These are phyloP conservation scores for Phytophthora palmivora DNA, from an alignment of 352 stramenopile species.

Conservation along the genomic window DNA sequence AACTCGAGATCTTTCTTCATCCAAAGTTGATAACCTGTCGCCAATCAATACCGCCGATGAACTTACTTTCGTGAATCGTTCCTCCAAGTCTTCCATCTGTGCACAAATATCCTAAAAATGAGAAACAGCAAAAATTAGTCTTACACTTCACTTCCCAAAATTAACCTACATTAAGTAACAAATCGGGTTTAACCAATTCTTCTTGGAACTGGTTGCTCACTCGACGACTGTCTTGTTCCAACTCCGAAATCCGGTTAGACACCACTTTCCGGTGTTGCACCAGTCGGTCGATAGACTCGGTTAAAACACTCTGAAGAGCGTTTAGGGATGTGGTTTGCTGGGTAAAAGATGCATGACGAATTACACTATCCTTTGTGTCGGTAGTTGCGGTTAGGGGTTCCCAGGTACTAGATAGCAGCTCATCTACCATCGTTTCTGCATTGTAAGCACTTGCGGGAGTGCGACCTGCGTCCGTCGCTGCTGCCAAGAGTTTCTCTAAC, in stretches of 20 bases:
- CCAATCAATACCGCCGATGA: slow-evolving; percentile 83
- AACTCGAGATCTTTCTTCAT: slow-evolving; percentile 69
- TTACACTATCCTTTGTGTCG: slow-evolving; percentile 11
- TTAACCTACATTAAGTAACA: slow-evolving; percentile 54
- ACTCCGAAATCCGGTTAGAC: slow-evolving; percentile 54
- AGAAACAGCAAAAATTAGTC: slow-evolving; percentile 7
- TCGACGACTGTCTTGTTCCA: slow-evolving; percentile 74
- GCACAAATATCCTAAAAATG: slow-evolving; percentile 64
- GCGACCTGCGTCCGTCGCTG: neutral
- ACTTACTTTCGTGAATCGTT: slow-evolving; percentile 88
- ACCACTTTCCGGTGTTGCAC: slow-evolving; percentile 66
- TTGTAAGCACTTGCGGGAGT: slow-evolving; percentile 41
- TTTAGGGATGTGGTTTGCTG: slow-evolving; percentile 71
- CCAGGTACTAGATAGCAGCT: slow-evolving; percentile 74
- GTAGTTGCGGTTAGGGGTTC: slow-evolving; percentile 23
- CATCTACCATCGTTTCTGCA: slow-evolving; percentile 80
- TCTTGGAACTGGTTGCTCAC: slow-evolving; percentile 68
- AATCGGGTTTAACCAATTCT: slow-evolving; percentile 63
- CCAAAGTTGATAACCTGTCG: slow-evolving; percentile 66
- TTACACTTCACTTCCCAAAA: slow-evolving; percentile 1
- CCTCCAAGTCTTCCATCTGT: slow-evolving; percentile 85
- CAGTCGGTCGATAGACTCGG: slow-evolving; percentile 65
- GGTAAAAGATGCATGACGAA: slow-evolving; percentile 44
- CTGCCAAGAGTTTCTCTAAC: slow-evolving; percentile 65
- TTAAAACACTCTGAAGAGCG: slow-evolving; percentile 67